These are phyloP conservation scores for Haplographium delicatum DNA, from an alignment of 495 filamentous ascomycete genomes.

Conservation along the genomic window DNA sequence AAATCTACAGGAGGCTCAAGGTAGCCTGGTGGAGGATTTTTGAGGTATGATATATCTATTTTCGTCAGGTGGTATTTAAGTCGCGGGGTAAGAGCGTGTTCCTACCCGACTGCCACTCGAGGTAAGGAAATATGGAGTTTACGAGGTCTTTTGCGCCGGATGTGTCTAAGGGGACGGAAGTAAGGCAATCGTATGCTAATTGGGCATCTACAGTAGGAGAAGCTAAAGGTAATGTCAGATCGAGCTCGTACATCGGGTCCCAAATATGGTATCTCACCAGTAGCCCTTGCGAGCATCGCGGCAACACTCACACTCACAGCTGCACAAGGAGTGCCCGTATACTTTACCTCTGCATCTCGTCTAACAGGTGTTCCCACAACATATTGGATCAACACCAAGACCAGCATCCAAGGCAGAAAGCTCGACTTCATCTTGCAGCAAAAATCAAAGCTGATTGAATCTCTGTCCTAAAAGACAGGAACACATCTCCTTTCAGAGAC, in stretches of 20 bases:
- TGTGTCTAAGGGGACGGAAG: slow-evolving; percentile 23
- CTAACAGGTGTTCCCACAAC: neutral
- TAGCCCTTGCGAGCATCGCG: too few relatives aligned
- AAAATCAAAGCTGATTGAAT: neutral
- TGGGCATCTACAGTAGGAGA: slow-evolving; percentile 8
- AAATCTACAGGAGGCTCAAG: slow-evolving; percentile 24
- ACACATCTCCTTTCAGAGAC: too few relatives aligned
- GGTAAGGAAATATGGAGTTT: slow-evolving; percentile 12
- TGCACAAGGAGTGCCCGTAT: slow-evolving; percentile 2
- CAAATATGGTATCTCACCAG: too few relatives aligned
- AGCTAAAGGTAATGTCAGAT: neutral
- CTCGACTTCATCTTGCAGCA: too few relatives aligned
- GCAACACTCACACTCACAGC: too few relatives aligned
- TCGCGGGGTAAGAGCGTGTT: too few relatives aligned
- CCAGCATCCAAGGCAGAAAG: too few relatives aligned
- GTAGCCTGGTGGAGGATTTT: slow-evolving; percentile 25
- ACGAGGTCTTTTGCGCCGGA: slow-evolving; percentile 20
- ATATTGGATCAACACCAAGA: neutral
- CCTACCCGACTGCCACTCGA: slow-evolving; percentile 16
- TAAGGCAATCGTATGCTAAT: slow-evolving; percentile 24
- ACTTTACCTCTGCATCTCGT: neutral
- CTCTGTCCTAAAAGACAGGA: too few relatives aligned
- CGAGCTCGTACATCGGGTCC: too few relatives aligned
- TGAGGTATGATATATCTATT: slow-evolving; percentile 25
- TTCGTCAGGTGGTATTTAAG: slow-evolving; percentile 15